Evolutionary conservation across 2,329 filamentous ascomycete genomes (phyloP).

Genomic region (Pseudogymnoascus sp.): DNA sequence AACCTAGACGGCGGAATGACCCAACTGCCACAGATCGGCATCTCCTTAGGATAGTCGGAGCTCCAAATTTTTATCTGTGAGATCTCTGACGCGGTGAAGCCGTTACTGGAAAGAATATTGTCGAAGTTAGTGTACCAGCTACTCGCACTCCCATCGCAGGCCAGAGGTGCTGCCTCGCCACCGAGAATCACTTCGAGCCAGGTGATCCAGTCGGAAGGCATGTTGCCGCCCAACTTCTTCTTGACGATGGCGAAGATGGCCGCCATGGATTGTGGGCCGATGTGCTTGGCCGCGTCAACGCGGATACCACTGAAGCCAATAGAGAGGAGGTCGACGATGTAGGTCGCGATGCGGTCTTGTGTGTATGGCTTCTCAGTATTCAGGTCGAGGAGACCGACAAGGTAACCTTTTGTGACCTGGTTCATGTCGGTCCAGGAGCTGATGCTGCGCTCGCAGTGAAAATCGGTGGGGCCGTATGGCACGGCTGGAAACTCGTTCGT

Average conservation of each 20-base stretch:
- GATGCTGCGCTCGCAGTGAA: slow-evolving; percentile 24
- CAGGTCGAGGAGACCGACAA: slow-evolving; percentile 21
- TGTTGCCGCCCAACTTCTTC: slow-evolving; percentile 22
- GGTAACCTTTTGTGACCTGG: slow-evolving; percentile 24
- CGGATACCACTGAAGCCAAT: slow-evolving; percentile 26
- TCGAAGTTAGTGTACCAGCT: slow-evolving; percentile 24
- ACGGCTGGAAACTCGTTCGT: slow-evolving; percentile 26
- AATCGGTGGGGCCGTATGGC: slow-evolving; percentile 26
- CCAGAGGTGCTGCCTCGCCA: slow-evolving; percentile 21
- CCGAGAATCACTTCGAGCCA: slow-evolving; percentile 27
- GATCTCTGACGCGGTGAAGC: slow-evolving; percentile 20
- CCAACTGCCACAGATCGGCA: slow-evolving; percentile 13
- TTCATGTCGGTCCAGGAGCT: slow-evolving; percentile 25
- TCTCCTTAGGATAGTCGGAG: slow-evolving; percentile 24
- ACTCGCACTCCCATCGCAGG: slow-evolving; percentile 20
- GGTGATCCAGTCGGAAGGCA: slow-evolving; percentile 24
- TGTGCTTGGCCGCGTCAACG: slow-evolving; percentile 26
- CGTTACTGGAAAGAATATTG: slow-evolving; percentile 17
- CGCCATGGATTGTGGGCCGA: slow-evolving; percentile 22
- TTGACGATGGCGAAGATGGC: slow-evolving; percentile 22
- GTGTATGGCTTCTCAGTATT: slow-evolving; percentile 26
- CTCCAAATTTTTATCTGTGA: slow-evolving; percentile 26
- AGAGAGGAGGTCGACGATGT: slow-evolving; percentile 24
- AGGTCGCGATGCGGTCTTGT: slow-evolving; percentile 25
- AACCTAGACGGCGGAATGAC: slow-evolving; percentile 13